These are phyloP conservation scores for Cryomyces antarcticus DNA, from an alignment of 495 filamentous ascomycete genomes.

Conservation along the genomic window DNA sequence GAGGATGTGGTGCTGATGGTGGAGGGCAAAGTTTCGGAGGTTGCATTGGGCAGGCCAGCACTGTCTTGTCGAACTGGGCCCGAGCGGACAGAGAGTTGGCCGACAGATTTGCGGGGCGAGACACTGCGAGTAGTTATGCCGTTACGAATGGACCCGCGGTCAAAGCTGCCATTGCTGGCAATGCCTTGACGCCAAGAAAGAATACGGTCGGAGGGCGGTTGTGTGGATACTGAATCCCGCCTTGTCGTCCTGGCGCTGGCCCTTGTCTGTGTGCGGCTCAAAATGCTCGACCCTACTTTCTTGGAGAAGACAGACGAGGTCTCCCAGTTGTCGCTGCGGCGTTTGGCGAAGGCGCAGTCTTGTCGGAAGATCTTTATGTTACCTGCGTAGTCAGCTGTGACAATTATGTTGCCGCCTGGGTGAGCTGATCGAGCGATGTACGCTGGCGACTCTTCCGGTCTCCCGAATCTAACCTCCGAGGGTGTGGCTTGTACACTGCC, in stretches of 20 bases:
- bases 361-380: conserved; percentile 87
- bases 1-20: background rate
- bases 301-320: conserved; percentile 59
- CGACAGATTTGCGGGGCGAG: conserved; percentile 34
- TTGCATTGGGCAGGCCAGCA: conserved; percentile 7
- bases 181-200: conserved; percentile 78
- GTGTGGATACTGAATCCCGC: conserved; percentile 30
- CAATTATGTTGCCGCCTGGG: conserved; percentile 71
- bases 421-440: conserved; percentile 61
- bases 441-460: conserved; percentile 38
- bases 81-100: conserved; percentile 6
- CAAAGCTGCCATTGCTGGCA: conserved; percentile 32
- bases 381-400: conserved; percentile 75
- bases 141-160: conserved; percentile 24
- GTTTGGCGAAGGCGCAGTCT: conserved; percentile 60
- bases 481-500: conserved; percentile 11
- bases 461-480: conserved; percentile 24
- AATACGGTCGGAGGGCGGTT: conserved; percentile 61
- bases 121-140: conserved; percentile 23
- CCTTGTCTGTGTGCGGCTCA: conserved; percentile 40
- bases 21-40: conserved; percentile 3
- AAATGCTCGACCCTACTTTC: conserved; percentile 31
- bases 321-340: conserved; percentile 41
- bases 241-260: conserved; percentile 34
- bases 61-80: conserved; percentile 3